Evolutionary conservation across 192 early-diverging fungal species (phyloP), one percentile per base, ranked within the genome.

Genomic region (Coemansia sp.): DNA sequence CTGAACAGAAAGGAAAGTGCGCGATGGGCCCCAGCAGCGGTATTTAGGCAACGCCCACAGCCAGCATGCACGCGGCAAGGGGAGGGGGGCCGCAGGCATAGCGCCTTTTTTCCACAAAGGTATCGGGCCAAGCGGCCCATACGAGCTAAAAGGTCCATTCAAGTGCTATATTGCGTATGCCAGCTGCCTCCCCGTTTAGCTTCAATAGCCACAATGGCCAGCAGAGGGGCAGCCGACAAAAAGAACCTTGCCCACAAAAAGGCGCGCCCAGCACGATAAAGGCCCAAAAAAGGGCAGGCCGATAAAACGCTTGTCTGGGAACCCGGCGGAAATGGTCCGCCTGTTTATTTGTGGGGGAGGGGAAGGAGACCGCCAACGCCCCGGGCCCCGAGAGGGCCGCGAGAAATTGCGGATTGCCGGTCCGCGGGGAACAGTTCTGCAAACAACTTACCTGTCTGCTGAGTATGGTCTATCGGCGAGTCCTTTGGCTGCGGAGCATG

Each of bases 11-110:
- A 34, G 32, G 9, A 2, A 34, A 14, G 32, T 12, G 32, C 32
- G 8, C 12, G n/a, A 8, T n/a, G 34, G 34, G n/a, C 12, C 34
- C 34, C 12, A 35, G 34, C n/a, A n/a, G 34, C 34, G 34, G 43
- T 26, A 45, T 45, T 45, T 27, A 45, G 21, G 43, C 43, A 45
- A 45, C 25, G 43, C 43, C 26, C 12, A 43, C 41, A n/a, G 41
- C 22, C 12, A 14, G 11, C 43, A 45, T 45, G 34, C 34, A 35
- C 34, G 34, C 34, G 34, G 34, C 11, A 35, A 35, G 34, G 12
- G 34, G n/a, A 0, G 12, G 11, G 1, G 11, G 34, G 8, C 12
- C 11, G n/a, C 1, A 35, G 34, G 34, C 34, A 35, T n/a, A 35
- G 34, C 12, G n/a, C 34, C 34, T 35, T 35, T n/a, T 35, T 35